Evolutionary conservation across 345 rosid genomes (phyloP).

Genomic region (Rhodomyrtus tomentosa): DNA sequence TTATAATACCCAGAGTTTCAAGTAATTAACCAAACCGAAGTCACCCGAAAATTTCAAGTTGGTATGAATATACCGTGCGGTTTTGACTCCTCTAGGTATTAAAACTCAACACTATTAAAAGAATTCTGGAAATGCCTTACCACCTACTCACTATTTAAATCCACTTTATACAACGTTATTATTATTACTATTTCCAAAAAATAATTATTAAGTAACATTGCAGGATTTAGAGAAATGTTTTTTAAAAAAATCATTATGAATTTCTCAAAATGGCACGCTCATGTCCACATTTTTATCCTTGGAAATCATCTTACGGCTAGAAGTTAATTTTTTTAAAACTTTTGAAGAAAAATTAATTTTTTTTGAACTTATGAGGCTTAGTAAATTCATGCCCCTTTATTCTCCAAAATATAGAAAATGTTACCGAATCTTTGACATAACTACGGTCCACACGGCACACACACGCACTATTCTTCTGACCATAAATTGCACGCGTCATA

Average conservation of each 20-base stretch:
- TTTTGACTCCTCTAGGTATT: too few species aligned
- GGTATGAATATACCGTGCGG: too few species aligned
- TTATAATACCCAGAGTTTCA: too few species aligned
- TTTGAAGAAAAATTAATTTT: too few species aligned
- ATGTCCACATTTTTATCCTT: too few species aligned
- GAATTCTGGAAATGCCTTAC: neutral
- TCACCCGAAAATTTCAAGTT: too few species aligned
- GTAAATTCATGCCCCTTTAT: neutral
- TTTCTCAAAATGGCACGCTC: neutral
- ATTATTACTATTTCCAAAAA: neutral
- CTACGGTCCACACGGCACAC: neutral
- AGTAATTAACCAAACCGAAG: too few species aligned
- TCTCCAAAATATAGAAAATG: neutral
- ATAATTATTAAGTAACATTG: neutral
- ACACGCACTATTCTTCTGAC: neutral
- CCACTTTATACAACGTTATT: neutral
- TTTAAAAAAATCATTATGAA: neutral
- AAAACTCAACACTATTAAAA: neutral
- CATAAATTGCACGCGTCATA: neutral
- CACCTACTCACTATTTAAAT: neutral
- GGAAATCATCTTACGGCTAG: too few species aligned
- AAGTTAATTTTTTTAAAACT: too few species aligned
- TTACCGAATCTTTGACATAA: neutral
- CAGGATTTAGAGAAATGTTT: neutral
- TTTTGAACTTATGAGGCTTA: too few species aligned